Percentiles rank a stretch among this genome's conserved stretches.
phyloP scores from a whole-genome alignment of 1,139 yeast genomes.

The Kodamaea derodonti region DNA sequence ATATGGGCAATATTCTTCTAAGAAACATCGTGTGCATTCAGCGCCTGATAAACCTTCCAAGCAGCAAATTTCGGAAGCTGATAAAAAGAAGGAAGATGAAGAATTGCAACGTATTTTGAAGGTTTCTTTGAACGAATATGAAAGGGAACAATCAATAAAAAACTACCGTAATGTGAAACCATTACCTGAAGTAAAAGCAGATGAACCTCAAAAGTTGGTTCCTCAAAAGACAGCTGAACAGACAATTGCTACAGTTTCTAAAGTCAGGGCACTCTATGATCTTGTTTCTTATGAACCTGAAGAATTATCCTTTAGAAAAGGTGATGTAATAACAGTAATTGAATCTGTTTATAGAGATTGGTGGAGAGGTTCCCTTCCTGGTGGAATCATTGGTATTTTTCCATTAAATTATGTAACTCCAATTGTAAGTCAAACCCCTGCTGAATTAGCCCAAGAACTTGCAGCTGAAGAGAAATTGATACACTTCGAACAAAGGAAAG shows the following conservation, averaged over 20 bases:
- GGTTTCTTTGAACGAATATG: constrained; percentile 68
- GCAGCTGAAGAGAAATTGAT: constrained; percentile 29
- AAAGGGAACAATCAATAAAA: constrained; percentile 33
- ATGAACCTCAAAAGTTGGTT: constrained; percentile 6
- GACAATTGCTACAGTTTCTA: constrained; percentile 50
- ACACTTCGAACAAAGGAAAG: constrained; percentile 25
- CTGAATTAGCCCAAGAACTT: constrained; percentile 32
- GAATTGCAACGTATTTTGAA: constrained; percentile 77
- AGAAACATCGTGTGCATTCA: constrained; percentile 1
- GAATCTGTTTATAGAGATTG: constrained; percentile 91
- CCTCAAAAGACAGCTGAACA: constrained; percentile 17
- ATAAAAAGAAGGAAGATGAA: constrained; percentile 64
- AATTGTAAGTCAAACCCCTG: constrained; percentile 60
- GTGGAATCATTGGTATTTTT: constrained; percentile 83
- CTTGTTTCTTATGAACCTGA: constrained; percentile 67
- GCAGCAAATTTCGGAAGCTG: constrained; percentile 44
- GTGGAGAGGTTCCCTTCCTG: constrained; percentile 84
- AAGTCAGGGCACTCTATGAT: constrained; percentile 85
- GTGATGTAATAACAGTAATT: constrained; percentile 77
- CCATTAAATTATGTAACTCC: constrained; percentile 91
- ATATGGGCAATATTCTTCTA: constrained; percentile 42
- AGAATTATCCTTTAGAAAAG: constrained; percentile 67
- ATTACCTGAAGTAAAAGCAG: constrained; percentile 20
- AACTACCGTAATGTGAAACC: constrained; percentile 27
- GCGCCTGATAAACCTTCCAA: constrained; percentile 63